phyloP scores from a whole-genome alignment of 2,329 filamentous ascomycete genomes.

The Cercospora sp. region DNA sequence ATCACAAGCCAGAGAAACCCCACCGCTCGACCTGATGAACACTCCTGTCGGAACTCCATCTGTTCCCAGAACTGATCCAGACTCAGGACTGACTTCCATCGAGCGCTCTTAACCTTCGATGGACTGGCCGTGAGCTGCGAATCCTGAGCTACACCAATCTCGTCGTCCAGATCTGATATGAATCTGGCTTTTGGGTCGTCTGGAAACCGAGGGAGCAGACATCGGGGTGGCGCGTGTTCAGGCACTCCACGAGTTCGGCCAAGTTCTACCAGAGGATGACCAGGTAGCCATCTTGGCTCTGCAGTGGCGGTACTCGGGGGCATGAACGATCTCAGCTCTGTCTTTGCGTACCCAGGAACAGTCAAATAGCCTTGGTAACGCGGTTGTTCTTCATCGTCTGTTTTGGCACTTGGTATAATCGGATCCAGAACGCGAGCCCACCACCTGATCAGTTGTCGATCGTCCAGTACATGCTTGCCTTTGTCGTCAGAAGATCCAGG shows the following conservation, averaged over 20 bases:
- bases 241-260: conserved; percentile 56
- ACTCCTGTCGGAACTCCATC: conserved; percentile 96
- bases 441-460: conserved; percentile 88
- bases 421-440: conserved; percentile 89
- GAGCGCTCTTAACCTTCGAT: conserved; percentile 56
- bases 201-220: conserved; percentile 81
- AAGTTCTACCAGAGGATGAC: conserved; percentile 73
- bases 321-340: conserved; percentile 75
- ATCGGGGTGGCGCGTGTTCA: conserved; percentile 69
- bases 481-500: conserved; percentile 83
- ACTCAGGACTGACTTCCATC: conserved; percentile 80
- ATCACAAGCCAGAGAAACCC: conserved; percentile 95
- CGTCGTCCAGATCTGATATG: conserved; percentile 83
- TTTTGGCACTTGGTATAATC: conserved; percentile 53
- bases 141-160: conserved; percentile 45
- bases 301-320: conserved; percentile 50
- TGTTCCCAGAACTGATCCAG: conserved; percentile 97
- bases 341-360: conserved; percentile 80
- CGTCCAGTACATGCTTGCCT: conserved; percentile 87
- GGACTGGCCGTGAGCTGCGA: conserved; percentile 37
- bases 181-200: conserved; percentile 95
- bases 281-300: conserved; percentile 52
- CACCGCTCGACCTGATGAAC: conserved; percentile 85
- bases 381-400: conserved; percentile 42
- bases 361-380: conserved; percentile 70